phyloP scores from a whole-genome alignment of 768 basidiomycete species.

The Hydnum rufescens region DNA sequence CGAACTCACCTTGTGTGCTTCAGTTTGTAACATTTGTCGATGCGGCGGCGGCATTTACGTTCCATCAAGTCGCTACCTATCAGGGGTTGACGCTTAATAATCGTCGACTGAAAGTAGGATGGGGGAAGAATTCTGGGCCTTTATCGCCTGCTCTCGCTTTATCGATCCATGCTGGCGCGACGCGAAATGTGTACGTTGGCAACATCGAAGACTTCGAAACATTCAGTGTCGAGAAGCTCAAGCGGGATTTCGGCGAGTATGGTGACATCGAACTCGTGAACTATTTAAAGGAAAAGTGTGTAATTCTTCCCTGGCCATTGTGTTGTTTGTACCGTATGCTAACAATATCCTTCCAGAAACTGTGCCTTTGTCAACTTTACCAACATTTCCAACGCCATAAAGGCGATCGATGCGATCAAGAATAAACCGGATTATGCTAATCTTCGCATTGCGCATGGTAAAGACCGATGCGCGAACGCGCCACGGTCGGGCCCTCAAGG shows the following conservation, averaged over 20 bases:
- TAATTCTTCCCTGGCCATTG: constrained; percentile 10
- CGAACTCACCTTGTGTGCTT: neutral
- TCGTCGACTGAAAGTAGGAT: constrained; percentile 87
- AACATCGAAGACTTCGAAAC: constrained; percentile 89
- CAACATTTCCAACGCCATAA: constrained; percentile 86
- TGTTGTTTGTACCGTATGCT: neutral
- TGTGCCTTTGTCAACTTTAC: constrained; percentile 95
- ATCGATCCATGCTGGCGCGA: constrained; percentile 82
- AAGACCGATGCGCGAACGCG: constrained; percentile 87
- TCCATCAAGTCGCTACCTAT: constrained; percentile 81
- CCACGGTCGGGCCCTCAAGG: constrained; percentile 27
- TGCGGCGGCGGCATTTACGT: constrained; percentile 77
- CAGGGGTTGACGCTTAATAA: constrained; percentile 85
- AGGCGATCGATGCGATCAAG: constrained; percentile 95
- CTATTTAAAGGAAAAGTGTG: constrained; percentile 83
- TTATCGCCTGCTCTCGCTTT: constrained; percentile 65
- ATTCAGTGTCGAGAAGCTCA: constrained; percentile 76
- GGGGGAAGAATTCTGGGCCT: constrained; percentile 92
- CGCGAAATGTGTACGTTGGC: constrained; percentile 91
- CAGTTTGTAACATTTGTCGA: constrained; percentile 96
- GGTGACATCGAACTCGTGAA: constrained; percentile 96
- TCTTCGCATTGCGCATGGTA: constrained; percentile 83
- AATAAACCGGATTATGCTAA: constrained; percentile 75
- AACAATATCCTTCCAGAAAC: constrained; percentile 33
- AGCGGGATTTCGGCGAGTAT: constrained; percentile 84